Conservation (phyloP, 768 basidiomycete species). For the Mycena filopes region DNA sequence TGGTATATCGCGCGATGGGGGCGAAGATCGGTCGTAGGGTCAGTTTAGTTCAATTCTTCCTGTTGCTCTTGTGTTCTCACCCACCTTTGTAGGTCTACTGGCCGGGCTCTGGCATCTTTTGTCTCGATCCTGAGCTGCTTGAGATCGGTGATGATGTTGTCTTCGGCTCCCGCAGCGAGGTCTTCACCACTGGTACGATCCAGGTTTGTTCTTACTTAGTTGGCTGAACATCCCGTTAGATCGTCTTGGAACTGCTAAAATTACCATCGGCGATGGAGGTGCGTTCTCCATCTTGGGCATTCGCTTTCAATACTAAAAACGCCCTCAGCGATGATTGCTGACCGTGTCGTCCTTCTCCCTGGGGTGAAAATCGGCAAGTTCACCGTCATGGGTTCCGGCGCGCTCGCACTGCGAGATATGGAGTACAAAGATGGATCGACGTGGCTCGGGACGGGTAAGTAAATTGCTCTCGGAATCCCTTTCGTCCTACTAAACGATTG, state of each 20-base stretch:
- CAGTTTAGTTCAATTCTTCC: not conserved
- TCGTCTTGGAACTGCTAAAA: conserved; percentile 9
- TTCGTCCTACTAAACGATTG: not conserved
- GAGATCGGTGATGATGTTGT: conserved; percentile 61
- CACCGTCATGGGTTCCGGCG: conserved; percentile 58
- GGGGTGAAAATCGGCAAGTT: conserved; percentile 49
- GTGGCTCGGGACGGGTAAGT: conserved; percentile 49
- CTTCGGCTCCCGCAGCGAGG: conserved; percentile 55
- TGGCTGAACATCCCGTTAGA: conserved; percentile 19
- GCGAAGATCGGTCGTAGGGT: conserved; percentile 55
- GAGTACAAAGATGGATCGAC: conserved; percentile 50
- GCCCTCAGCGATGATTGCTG: conserved; percentile 56
- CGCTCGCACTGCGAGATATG: conserved; percentile 51
- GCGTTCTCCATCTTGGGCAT: conserved; percentile 14
- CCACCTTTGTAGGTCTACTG: conserved; percentile 47
- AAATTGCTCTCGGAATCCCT: not conserved
- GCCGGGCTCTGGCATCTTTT: conserved; percentile 57
- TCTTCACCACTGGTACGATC: conserved; percentile 44
- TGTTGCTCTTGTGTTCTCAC: not conserved
- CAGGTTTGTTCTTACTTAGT: conserved; percentile 38
- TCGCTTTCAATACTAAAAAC: not conserved
- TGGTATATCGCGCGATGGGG: conserved; percentile 57
- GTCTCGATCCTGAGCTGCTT: conserved; percentile 57
- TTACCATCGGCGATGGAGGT: conserved; percentile 16
- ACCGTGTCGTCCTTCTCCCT: conserved; percentile 58